These are phyloP conservation scores for Prunus armeniaca DNA, from an alignment of 306 rosid species.

Conservation along the genomic window DNA sequence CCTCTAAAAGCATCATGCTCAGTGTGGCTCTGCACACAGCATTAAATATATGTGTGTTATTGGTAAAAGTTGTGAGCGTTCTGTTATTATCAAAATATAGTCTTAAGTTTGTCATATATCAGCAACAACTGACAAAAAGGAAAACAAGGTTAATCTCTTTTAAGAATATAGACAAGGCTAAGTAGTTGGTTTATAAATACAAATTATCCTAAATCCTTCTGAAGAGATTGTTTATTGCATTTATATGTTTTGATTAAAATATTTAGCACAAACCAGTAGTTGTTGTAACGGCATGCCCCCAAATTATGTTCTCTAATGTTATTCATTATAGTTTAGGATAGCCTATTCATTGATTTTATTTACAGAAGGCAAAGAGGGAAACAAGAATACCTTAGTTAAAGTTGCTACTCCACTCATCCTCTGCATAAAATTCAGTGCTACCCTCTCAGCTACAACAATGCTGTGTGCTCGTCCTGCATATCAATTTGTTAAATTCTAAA, in stretches of 20 bases:
- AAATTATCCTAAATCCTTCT: not conserved
- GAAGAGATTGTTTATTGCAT: too few species aligned
- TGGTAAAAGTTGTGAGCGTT: not conserved
- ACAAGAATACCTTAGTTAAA: constrained; percentile 61
- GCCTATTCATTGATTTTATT: not conserved
- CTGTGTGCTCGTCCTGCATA: constrained; percentile 76
- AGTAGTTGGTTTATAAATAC: not conserved
- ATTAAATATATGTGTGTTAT: too few species aligned
- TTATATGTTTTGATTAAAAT: too few species aligned
- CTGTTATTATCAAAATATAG: not conserved
- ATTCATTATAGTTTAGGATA: not conserved
- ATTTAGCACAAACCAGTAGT: too few species aligned
- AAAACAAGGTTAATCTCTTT: not conserved
- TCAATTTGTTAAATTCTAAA: constrained; percentile 13
- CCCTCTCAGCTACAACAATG: constrained; percentile 85
- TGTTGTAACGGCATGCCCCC: not conserved
- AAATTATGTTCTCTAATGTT: not conserved
- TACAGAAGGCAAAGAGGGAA: constrained; percentile 8
- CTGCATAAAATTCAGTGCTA: constrained; percentile 91
- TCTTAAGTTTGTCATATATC: not conserved
- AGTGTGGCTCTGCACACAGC: not conserved
- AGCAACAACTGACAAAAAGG: not conserved
- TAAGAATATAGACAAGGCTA: not conserved
- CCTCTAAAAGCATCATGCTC: not conserved
- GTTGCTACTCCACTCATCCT: constrained; percentile 99